phyloP scores from a whole-genome alignment of 2,329 filamentous ascomycete genomes.

The Ascosphaera aggregata region DNA sequence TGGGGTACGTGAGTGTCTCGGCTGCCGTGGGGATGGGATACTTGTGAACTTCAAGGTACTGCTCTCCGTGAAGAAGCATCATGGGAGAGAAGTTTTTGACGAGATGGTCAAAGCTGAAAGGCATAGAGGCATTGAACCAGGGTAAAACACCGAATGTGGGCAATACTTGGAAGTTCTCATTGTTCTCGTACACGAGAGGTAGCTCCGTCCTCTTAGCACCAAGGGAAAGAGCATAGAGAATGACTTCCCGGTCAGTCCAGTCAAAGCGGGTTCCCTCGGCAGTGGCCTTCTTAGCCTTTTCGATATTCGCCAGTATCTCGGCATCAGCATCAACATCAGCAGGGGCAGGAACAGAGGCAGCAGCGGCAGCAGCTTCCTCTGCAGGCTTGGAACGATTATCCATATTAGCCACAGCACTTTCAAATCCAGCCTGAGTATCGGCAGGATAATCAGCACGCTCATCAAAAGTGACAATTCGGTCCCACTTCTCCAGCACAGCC shows the following conservation, averaged over 20 bases:
- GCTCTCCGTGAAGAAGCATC: conserved; percentile 98
- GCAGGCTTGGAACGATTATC: conserved; percentile 40
- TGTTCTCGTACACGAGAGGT: conserved; percentile 69
- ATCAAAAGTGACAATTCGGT: conserved; percentile 66
- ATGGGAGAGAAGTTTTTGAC: conserved; percentile 94
- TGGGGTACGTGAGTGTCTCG: conserved; percentile 49
- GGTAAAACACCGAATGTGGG: conserved; percentile 94
- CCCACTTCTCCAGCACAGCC: conserved; percentile 52
- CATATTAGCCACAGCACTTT: conserved; percentile 68
- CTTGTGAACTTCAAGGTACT: conserved; percentile 86
- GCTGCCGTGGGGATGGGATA: conserved; percentile 75
- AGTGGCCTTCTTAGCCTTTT: conserved; percentile 48
- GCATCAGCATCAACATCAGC: no score
- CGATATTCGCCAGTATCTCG: conserved; percentile 51
- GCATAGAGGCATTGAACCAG: conserved; percentile 62
- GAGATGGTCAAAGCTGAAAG: conserved; percentile 59
- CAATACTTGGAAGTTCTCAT: conserved; percentile 78
- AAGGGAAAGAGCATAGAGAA: conserved; percentile 87
- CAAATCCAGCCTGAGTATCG: conserved; percentile 50
- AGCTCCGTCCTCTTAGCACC: conserved; percentile 82
- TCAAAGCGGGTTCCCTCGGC: conserved; percentile 51
- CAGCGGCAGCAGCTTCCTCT: conserved; percentile 23
- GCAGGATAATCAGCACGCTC: conserved; percentile 72
- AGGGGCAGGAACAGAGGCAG: no score
- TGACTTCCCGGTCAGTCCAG: conserved; percentile 69